Conservation (phyloP, 805 yeast species). For the Metschnikowia cerradonensis region DNA sequence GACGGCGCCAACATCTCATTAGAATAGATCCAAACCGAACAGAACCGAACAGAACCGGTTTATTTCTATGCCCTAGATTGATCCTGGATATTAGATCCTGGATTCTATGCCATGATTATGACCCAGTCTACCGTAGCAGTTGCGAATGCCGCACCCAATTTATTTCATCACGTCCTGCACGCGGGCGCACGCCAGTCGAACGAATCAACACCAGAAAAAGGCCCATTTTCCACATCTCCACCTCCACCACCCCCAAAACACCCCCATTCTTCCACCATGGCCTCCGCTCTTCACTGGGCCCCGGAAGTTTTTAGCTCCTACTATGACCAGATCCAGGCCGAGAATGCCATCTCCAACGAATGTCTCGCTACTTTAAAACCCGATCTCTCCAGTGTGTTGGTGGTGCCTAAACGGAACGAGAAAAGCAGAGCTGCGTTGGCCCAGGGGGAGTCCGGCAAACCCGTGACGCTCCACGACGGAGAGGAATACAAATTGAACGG, state of each 20-base stretch:
- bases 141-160: slow-evolving; percentile 1
- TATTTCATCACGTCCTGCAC: slow-evolving; percentile 6
- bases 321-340: slow-evolving; percentile 15
- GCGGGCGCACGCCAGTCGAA: neutral
- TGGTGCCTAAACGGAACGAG: slow-evolving; percentile 33
- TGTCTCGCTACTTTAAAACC: slow-evolving; percentile 15
- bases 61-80: neutral
- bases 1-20: slow-evolving; percentile 14
- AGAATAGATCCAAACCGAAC: too few species aligned
- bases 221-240: neutral
- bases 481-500: slow-evolving; percentile 59
- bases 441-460: slow-evolving; percentile 12
- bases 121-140: neutral
- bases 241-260: neutral
- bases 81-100: too few species aligned
- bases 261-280: neutral
- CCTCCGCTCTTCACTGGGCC: slow-evolving; percentile 13
- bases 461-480: slow-evolving; percentile 49
- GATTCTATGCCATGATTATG: neutral
- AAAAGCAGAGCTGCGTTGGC: slow-evolving; percentile 13
- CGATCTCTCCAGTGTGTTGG: slow-evolving; percentile 31
- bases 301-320: slow-evolving; percentile 12
- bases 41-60: too few species aligned
- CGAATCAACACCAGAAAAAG: slow-evolving; percentile 5
- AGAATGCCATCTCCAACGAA: slow-evolving; percentile 5